phyloP scores from a whole-genome alignment of 192 early-diverging fungal genomes.

The Backusella morwellensis region DNA sequence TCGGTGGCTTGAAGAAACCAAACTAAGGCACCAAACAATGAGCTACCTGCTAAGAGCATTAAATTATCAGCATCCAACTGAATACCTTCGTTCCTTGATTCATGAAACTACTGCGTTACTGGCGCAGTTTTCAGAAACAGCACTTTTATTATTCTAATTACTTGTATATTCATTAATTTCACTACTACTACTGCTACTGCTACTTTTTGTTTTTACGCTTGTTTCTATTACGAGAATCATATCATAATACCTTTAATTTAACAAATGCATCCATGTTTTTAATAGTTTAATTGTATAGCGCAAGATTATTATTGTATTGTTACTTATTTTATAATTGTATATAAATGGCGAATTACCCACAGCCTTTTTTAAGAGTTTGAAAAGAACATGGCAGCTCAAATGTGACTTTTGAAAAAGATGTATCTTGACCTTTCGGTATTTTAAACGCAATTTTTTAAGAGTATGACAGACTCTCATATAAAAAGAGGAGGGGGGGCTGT shows the following conservation, averaged over 20 bases:
- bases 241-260: background rate
- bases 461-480: background rate
- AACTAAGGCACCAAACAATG: background rate
- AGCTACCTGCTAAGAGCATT: background rate
- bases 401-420: background rate
- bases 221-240: background rate
- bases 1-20: background rate
- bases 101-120: background rate
- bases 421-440: background rate
- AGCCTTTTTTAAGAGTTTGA: background rate
- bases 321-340: too few species aligned
- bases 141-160: background rate
- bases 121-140: background rate
- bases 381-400: too few species aligned
- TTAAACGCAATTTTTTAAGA: background rate
- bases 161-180: background rate
- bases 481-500: background rate
- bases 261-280: constrained; percentile 1
- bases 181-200: background rate
- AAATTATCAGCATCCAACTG: background rate
- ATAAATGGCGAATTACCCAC: background rate
- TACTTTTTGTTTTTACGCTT: background rate
- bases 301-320: too few species aligned
- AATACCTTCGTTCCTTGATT: background rate
- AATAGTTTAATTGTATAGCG: background rate